Evolutionary conservation across 495 filamentous ascomycete genomes (phyloP).

Genomic region (Tetracladium setigerum): DNA sequence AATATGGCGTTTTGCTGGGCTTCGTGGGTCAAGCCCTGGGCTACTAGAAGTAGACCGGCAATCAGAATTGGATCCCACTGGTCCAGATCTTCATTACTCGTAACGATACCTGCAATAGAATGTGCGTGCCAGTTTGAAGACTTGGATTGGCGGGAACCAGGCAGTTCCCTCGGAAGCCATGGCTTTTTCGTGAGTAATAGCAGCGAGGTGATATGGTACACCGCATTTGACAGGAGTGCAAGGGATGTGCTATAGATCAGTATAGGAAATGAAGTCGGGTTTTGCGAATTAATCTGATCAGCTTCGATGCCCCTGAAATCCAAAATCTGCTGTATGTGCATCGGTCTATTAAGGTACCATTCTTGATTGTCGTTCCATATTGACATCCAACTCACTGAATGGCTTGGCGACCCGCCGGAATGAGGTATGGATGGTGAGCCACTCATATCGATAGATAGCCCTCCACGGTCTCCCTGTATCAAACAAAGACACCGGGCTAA

Average conservation of each 20-base stretch:
- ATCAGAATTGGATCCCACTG: slow-evolving; percentile 5
- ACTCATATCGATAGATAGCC: not conserved
- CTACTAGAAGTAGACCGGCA: not conserved
- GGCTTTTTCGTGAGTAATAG: not conserved
- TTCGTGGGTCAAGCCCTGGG: slow-evolving; percentile 1
- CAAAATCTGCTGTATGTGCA: slow-evolving; percentile 1
- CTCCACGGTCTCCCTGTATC: not conserved
- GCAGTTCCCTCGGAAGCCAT: not conserved
- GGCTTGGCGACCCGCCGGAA: not conserved
- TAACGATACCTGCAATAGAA: slow-evolving; percentile 3
- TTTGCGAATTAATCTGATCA: slow-evolving; percentile 2
- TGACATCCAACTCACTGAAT: not conserved
- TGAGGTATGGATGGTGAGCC: not conserved
- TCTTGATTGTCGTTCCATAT: not conserved
- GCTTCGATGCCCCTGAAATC: slow-evolving; percentile 2
- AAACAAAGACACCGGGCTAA: not conserved
- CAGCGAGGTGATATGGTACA: slow-evolving; percentile 2
- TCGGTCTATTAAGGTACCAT: not conserved
- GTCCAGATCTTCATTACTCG: not conserved
- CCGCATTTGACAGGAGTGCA: slow-evolving; percentile 1
- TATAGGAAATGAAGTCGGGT: slow-evolving; percentile 3
- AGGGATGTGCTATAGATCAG: slow-evolving; percentile 5
- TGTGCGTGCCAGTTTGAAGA: slow-evolving; percentile 1
- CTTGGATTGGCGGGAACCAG: not conserved
- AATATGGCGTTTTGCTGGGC: not conserved